Conservation (phyloP, 2,329 filamentous ascomycete species). For the Conoideocrella luteorostrata region DNA sequence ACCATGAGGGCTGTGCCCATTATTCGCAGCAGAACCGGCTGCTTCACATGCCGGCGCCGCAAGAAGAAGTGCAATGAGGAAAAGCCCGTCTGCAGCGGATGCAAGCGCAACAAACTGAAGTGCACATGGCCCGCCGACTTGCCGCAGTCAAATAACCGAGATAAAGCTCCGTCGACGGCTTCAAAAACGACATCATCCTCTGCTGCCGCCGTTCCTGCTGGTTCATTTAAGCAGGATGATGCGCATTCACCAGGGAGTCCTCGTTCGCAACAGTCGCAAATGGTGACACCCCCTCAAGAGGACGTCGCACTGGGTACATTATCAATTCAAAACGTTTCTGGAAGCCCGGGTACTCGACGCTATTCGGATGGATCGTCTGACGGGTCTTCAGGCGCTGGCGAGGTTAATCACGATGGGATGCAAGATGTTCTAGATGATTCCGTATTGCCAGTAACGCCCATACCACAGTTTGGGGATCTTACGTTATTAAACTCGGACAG, state of each 20-base stretch:
- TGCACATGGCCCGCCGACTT: conserved; percentile 39
- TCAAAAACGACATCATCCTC: not conserved
- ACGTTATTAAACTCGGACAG: not conserved
- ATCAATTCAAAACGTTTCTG: not conserved
- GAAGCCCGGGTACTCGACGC: not conserved
- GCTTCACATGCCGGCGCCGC: conserved; percentile 43
- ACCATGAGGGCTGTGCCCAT: conserved; percentile 27
- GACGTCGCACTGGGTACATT: too few relatives aligned
- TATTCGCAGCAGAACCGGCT: conserved; percentile 33
- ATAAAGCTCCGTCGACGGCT: not conserved
- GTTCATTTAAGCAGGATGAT: too few relatives aligned
- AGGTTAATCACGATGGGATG: not conserved
- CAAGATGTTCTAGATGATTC: not conserved
- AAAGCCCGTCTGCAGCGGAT: conserved; percentile 45
- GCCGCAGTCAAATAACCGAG: not conserved
- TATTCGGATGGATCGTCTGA: not conserved
- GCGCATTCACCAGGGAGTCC: not conserved
- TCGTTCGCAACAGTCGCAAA: not conserved
- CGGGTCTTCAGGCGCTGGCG: not conserved
- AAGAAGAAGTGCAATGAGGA: conserved; percentile 51
- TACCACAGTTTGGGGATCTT: not conserved
- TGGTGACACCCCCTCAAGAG: not conserved
- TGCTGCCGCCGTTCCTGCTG: not conserved
- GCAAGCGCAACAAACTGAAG: conserved; percentile 45
- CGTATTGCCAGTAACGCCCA: not conserved